Percentiles rank a stretch among this genome's conserved stretches.
Evolutionary conservation across 2,329 filamentous ascomycete genomes (phyloP).

Genomic region (Scytalidium sp.): DNA sequence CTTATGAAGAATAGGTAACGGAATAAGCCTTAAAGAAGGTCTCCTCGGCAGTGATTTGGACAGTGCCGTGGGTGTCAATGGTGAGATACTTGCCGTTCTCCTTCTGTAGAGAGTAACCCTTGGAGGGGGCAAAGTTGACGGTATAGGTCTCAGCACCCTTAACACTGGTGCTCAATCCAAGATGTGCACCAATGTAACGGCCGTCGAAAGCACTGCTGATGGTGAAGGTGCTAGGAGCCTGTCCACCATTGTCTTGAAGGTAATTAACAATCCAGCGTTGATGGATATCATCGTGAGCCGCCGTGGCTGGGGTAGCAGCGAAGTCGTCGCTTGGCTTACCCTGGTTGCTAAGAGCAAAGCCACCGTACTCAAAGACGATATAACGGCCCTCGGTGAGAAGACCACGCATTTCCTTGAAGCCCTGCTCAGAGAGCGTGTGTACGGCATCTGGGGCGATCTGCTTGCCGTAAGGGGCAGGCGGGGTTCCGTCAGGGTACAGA

Average conservation of each 20-base stretch:
- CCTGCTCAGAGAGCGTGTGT: constrained; percentile 44
- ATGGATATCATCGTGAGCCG: constrained; percentile 34
- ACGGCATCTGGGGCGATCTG: constrained; percentile 31
- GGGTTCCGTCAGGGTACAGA: constrained; percentile 30
- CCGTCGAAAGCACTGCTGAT: constrained; percentile 39
- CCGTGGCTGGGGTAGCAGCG: constrained; percentile 23
- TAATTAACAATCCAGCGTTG: constrained; percentile 49
- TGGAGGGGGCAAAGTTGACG: constrained; percentile 7
- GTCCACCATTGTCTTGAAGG: constrained; percentile 7
- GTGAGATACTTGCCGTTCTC: constrained; percentile 19
- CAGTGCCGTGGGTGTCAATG: constrained; percentile 10
- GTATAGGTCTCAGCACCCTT: constrained; percentile 15
- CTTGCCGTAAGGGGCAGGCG: constrained; percentile 46
- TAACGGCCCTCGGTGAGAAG: constrained; percentile 54
- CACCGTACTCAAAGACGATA: constrained; percentile 45
- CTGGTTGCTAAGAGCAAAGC: constrained; percentile 39
- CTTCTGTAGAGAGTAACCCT: constrained; percentile 18
- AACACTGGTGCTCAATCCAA: constrained; percentile 5
- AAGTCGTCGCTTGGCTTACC: constrained; percentile 19
- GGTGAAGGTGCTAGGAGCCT: constrained; percentile 27
- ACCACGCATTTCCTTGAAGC: constrained; percentile 51
- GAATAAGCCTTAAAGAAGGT: constrained; percentile 15
- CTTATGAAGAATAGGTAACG: constrained; percentile 13
- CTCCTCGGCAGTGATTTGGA: constrained; percentile 9
- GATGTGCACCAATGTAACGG: constrained; percentile 29